Conservation (phyloP, 116 monocot species). For the Dioscorea cayenensis region DNA sequence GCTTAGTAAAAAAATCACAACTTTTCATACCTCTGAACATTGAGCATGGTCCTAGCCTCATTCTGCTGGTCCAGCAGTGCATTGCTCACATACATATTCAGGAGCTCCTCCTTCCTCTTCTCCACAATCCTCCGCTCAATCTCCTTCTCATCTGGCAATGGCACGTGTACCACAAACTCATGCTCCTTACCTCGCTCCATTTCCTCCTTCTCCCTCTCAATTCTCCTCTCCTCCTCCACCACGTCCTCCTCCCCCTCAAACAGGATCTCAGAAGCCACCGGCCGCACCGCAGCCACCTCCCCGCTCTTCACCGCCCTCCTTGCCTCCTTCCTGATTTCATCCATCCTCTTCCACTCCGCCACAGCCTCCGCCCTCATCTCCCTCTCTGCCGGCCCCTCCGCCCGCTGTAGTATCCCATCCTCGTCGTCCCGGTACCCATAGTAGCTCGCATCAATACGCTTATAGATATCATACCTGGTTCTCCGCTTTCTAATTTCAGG, state of each 20-base stretch:
- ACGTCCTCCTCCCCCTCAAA: slow-evolving; percentile 90
- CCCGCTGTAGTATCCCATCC: slow-evolving; percentile 84
- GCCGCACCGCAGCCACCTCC: slow-evolving; percentile 50
- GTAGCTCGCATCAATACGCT: slow-evolving; percentile 87
- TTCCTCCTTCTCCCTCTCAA: slow-evolving; percentile 42
- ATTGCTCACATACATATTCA: slow-evolving; percentile 80
- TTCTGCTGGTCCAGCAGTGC: slow-evolving; percentile 59
- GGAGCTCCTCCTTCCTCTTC: slow-evolving; percentile 87
- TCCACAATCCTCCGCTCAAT: slow-evolving; percentile 92
- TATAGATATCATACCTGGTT: slow-evolving; percentile 84
- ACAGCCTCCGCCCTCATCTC: slow-evolving; percentile 46
- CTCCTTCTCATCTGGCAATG: slow-evolving; percentile 82
- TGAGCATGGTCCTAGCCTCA: slow-evolving; percentile 88
- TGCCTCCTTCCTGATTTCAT: slow-evolving; percentile 61
- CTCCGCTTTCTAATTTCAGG: slow-evolving; percentile 74
- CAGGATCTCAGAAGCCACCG: slow-evolving; percentile 40
- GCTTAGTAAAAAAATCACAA: too few relatives aligned
- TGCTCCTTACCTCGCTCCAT: slow-evolving; percentile 37
- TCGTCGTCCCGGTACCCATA: slow-evolving; percentile 95
- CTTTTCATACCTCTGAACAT: slow-evolving; percentile 43
- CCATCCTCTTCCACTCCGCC: slow-evolving; percentile 61
- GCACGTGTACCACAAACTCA: slow-evolving; percentile 91
- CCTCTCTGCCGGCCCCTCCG: slow-evolving; percentile 60
- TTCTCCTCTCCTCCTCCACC: slow-evolving; percentile 75
- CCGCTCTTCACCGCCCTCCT: slow-evolving; percentile 78